Conservation (phyloP, 108 stramenopile genomes). For the Nitzschia sp. region DNA sequence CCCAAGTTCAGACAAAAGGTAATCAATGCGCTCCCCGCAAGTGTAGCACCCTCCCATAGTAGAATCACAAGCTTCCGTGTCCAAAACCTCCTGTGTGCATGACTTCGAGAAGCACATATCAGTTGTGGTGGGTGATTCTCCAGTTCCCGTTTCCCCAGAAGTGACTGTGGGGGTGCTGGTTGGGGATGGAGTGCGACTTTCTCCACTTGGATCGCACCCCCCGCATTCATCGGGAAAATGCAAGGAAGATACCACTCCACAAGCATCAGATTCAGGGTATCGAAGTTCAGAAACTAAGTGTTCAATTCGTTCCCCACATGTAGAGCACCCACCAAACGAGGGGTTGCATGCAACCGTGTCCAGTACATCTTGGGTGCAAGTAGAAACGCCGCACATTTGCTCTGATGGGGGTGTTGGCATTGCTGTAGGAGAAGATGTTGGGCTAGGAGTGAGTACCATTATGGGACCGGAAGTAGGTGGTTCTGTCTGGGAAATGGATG, state of each 20-base stretch:
- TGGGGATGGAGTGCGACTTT: no score
- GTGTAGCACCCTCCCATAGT: not conserved
- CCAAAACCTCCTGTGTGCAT: conserved; percentile 4
- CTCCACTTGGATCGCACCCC: no score
- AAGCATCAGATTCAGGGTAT: not conserved
- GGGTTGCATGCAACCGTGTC: conserved; percentile 1
- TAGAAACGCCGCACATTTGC: not conserved
- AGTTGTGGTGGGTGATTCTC: no score
- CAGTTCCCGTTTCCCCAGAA: no score
- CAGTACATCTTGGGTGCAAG: conserved; percentile 3
- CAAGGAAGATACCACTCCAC: no score
- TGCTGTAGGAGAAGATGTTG: not conserved
- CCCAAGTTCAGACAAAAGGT: not conserved
- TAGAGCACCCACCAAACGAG: not conserved
- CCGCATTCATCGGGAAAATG: no score
- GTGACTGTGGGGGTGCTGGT: no score
- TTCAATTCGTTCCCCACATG: conserved; percentile 1
- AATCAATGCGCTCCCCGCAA: conserved; percentile 4
- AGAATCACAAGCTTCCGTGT: conserved; percentile 4
- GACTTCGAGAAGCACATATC: not conserved
- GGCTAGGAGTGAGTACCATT: not conserved
- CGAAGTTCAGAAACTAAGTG: not conserved
- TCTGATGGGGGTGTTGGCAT: no score
- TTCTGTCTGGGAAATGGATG: not conserved
- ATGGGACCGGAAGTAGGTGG: not conserved